Percentiles rank a stretch among this genome's conserved stretches.
Evolutionary conservation across 225 moss, liverwort and hornwort species (phyloP).

Genomic region (Pseudoscleropodium purum): DNA sequence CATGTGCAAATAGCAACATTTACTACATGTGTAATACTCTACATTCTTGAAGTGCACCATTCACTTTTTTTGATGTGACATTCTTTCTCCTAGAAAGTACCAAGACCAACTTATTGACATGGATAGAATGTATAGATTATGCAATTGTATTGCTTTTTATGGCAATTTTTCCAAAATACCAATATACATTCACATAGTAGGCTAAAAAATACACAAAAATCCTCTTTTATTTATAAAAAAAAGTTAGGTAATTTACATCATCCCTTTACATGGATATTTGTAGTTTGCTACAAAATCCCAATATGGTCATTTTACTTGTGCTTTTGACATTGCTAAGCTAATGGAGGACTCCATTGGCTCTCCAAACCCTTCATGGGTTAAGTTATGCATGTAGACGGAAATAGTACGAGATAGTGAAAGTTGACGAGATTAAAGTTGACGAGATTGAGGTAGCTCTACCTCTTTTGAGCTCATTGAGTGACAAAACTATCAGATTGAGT

Average conservation of each 20-base stretch:
- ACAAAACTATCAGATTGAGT: no score
- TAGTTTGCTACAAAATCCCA: neutral
- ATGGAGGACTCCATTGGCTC: neutral
- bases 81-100: no score
- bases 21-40: fast-evolving
- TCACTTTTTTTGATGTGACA: neutral
- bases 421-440: no score
- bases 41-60: neutral
- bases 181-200: neutral
- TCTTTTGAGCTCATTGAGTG: no score
- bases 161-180: neutral
- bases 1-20: neutral
- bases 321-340: neutral
- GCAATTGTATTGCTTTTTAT: neutral
- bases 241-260: neutral
- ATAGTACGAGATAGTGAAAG: neutral
- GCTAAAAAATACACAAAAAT: neutral
- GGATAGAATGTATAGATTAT: neutral
- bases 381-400: neutral
- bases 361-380: neutral
- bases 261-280: fast-evolving
- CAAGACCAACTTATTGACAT: neutral
- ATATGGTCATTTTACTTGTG: no score
- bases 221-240: neutral
- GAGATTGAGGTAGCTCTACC: no score